Evolutionary conservation across 2,329 filamentous ascomycete genomes (phyloP).

Genomic region (Cladosporium sphaerospermum): DNA sequence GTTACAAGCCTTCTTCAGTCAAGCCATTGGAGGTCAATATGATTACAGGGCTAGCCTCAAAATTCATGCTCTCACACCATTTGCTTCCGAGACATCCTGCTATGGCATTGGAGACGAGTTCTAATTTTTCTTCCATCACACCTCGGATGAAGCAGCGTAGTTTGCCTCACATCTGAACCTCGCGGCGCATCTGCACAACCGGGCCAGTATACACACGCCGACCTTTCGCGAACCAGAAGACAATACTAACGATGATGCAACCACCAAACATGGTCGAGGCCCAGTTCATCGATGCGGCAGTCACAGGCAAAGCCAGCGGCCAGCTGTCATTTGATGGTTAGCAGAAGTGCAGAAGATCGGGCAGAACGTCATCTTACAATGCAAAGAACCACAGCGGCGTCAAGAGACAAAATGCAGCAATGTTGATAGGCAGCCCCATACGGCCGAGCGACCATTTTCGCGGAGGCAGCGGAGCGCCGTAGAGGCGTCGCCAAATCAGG

Average conservation of each 20-base stretch:
- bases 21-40: too few relatives aligned
- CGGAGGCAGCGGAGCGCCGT: slow-evolving; percentile 20
- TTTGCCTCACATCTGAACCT: not conserved
- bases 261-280: slow-evolving; percentile 38
- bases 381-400: slow-evolving; percentile 21
- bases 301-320: slow-evolving; percentile 24
- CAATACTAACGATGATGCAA: slow-evolving; percentile 14
- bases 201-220: slow-evolving; percentile 17
- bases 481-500: slow-evolving; percentile 20
- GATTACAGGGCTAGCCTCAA: too few relatives aligned
- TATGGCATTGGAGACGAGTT: too few relatives aligned
- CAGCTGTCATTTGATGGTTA: not conserved
- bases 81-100: too few relatives aligned
- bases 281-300: slow-evolving; percentile 43
- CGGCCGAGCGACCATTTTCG: slow-evolving; percentile 20
- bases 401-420: not conserved
- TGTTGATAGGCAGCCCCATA: slow-evolving; percentile 16
- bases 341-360: slow-evolving; percentile 8
- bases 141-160: too few relatives aligned
- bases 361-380: slow-evolving; percentile 15
- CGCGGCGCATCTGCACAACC: slow-evolving; percentile 11
- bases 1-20: too few relatives aligned
- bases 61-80: too few relatives aligned
- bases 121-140: too few relatives aligned
- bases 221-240: slow-evolving; percentile 12